Evolutionary conservation across 2,329 filamentous ascomycete genomes (phyloP), one percentile per base, ranked within the genome.

Genomic region (Fusarium albidum): DNA sequence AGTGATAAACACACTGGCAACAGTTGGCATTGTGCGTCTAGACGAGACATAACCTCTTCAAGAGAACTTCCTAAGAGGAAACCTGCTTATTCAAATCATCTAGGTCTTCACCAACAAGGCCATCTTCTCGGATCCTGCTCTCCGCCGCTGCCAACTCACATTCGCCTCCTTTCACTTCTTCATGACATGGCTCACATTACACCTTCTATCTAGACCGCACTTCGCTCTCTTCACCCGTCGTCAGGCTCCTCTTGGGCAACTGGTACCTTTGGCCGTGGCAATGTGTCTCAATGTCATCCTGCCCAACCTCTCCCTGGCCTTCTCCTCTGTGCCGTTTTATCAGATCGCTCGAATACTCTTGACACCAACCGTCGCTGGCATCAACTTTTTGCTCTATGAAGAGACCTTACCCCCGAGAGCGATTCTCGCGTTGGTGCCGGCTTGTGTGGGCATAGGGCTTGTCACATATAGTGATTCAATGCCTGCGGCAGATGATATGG

Each of bases 261-360:
- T 90, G 49, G 73, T 88, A 14, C 87, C 87, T 4, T 76, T 90
- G n/a, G 83, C 85, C 3, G 66, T 86, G 26, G 82, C 85, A 65
- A 89, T 90, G 86, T 81, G 83, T 44, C 76, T 87, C 53, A 89
- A 89, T 70, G 85, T 90, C 67, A 85, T 90, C 57, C 76, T 90
- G 2, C 86, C 85, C 9, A 90, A 90, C 65, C 73, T 89, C 7
- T 88, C 85, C 2, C 76, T 90, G 35, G 86, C 86, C 26, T 88
- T 84, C 69, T 89, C 86, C 17, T 82, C 82, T 43, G 83, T 90
- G 34, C 86, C 85, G 34, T 89, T 90, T 69, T 90, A 89, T 70
- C 87, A 90, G 69, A 82, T 89, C 41, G 85, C 84, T 5, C 82
- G 86, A 18, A 87, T 89, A 52, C 76, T 89, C 11, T 78, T 89